Evolutionary conservation across 2,329 filamentous ascomycete genomes (phyloP).

Genomic region (Cucurbitaria berberidis): DNA sequence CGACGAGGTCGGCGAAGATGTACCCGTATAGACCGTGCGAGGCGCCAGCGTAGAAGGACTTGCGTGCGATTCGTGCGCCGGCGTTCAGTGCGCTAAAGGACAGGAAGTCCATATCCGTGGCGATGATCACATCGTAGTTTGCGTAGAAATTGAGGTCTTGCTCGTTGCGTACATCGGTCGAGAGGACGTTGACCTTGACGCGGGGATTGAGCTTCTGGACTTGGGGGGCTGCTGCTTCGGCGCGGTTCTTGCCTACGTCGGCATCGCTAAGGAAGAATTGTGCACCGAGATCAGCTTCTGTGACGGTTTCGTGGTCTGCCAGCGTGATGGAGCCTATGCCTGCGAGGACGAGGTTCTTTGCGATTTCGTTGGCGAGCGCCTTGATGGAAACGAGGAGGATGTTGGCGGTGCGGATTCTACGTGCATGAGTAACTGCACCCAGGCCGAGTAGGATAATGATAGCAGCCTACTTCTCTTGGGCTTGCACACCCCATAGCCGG

Average conservation of each 20-base stretch:
- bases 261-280: conserved; percentile 76
- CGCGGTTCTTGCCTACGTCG: conserved; percentile 80
- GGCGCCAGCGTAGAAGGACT: conserved; percentile 87
- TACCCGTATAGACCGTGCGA: conserved; percentile 92
- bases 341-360: conserved; percentile 95
- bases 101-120: conserved; percentile 81
- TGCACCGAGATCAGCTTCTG: conserved; percentile 74
- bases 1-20: conserved; percentile 90
- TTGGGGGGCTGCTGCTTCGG: conserved; percentile 76
- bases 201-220: conserved; percentile 89
- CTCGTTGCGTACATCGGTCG: conserved; percentile 63
- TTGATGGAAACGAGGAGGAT: conserved; percentile 89
- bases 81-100: conserved; percentile 83
- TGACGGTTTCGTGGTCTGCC: conserved; percentile 76
- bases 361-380: conserved; percentile 89
- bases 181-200: conserved; percentile 76
- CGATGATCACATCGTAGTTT: conserved; percentile 84
- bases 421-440: conserved; percentile 6
- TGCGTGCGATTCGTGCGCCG: conserved; percentile 76
- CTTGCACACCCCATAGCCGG: conserved; percentile 93
- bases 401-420: conserved; percentile 82
- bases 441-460: too few species aligned
- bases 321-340: conserved; percentile 91
- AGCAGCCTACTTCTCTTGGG: conserved; percentile 72
- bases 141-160: conserved; percentile 76